A percentile compares a stretch with the other conserved stretches of the same genome.
Evolutionary conservation across 2,329 filamentous ascomycete genomes (phyloP).

Genomic region (Trichophyton schoenleinii): DNA sequence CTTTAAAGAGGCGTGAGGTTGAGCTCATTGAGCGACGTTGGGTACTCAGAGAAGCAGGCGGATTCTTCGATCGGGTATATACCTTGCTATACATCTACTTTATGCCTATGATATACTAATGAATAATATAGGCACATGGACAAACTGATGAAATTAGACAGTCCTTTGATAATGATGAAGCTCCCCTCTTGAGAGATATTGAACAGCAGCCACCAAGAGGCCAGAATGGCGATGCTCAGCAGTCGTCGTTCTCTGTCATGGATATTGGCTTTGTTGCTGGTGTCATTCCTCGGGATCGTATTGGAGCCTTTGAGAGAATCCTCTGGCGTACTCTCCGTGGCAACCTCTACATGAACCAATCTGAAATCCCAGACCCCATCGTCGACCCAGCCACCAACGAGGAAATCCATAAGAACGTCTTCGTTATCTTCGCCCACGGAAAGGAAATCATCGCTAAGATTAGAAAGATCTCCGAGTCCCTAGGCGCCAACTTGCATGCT

Average conservation of each 20-base stretch:
- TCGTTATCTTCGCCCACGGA: slow-evolving; percentile 97
- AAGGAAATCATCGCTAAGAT: slow-evolving; percentile 99
- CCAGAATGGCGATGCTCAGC: slow-evolving; percentile 50
- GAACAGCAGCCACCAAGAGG: slow-evolving; percentile 59
- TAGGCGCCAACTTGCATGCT: slow-evolving; percentile 88
- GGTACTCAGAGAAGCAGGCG: slow-evolving; percentile 89
- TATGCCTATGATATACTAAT: background rate
- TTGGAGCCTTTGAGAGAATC: slow-evolving; percentile 92
- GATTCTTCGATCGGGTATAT: slow-evolving; percentile 73
- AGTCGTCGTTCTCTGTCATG: slow-evolving; percentile 88
- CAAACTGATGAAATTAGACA: slow-evolving; percentile 94
- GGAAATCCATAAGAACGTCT: slow-evolving; percentile 89
- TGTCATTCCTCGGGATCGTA: slow-evolving; percentile 84
- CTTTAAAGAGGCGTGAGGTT: slow-evolving; percentile 90
- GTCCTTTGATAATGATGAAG: slow-evolving; percentile 77
- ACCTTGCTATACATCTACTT: background rate
- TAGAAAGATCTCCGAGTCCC: slow-evolving; percentile 94
- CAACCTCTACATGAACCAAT: slow-evolving; percentile 99
- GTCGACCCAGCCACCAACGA: slow-evolving; percentile 89
- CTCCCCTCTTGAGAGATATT: slow-evolving; percentile 81
- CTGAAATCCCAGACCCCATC: slow-evolving; percentile 88
- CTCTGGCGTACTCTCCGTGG: slow-evolving; percentile 93
- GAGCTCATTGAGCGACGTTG: slow-evolving; percentile 97
- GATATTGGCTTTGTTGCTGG: slow-evolving; percentile 98
- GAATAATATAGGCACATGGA: slow-evolving; percentile 55